These are phyloP conservation scores for Brassica cretica DNA, from an alignment of 345 rosid genomes.

Conservation along the genomic window DNA sequence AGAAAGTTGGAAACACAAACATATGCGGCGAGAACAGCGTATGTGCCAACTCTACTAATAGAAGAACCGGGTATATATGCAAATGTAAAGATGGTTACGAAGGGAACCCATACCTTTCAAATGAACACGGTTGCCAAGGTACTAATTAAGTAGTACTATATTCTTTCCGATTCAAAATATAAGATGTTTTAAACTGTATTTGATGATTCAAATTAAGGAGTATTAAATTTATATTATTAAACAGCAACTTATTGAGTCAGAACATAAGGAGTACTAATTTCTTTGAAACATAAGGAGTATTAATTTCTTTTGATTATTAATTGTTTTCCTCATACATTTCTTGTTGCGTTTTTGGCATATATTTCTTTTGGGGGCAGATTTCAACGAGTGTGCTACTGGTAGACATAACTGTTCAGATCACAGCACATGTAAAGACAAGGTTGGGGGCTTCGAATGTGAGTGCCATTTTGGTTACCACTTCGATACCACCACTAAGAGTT, in stretches of 20 bases:
- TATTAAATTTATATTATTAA: too few species aligned
- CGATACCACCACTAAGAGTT: not conserved
- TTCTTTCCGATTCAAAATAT: too few species aligned
- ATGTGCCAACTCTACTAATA: too few species aligned
- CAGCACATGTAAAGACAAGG: not conserved
- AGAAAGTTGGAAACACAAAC: not conserved
- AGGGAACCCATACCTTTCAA: not conserved
- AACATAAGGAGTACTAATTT: too few species aligned
- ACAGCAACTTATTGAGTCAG: too few species aligned
- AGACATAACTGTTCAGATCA: not conserved
- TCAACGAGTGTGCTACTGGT: not conserved
- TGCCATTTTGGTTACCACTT: slow-evolving; percentile 21
- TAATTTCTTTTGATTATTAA: not conserved
- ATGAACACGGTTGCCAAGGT: not conserved
- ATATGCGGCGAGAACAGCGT: not conserved
- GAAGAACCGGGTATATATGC: slow-evolving; percentile 26
- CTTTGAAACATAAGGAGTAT: not conserved
- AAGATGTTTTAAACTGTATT: too few species aligned
- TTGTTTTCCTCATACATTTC: not conserved
- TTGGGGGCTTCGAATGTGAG: slow-evolving; percentile 35
- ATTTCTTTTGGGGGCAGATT: too few species aligned
- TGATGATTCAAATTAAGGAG: too few species aligned
- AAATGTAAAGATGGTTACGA: not conserved
- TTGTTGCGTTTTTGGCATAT: not conserved
- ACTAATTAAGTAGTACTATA: not conserved